Conservation (phyloP, 352 stramenopile species). For the Globisporangium viniferum region DNA sequence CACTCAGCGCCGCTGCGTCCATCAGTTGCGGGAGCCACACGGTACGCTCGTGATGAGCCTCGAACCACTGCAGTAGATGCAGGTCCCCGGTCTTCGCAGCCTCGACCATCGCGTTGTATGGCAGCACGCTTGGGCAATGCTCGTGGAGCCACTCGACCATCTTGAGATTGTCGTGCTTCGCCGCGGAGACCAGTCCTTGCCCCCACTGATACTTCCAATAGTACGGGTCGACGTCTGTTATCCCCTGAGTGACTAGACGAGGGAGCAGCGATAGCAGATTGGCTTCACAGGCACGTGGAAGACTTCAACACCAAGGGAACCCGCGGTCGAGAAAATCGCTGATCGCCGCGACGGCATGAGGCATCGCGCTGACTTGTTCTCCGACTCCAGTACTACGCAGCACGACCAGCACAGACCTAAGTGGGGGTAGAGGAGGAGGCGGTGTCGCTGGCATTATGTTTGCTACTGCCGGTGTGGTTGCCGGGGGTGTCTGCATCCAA, state of each 20-base stretch:
- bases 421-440: neutral
- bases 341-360: neutral
- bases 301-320: neutral
- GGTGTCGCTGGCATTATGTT: neutral
- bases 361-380: neutral
- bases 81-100: neutral
- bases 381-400: neutral
- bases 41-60: neutral
- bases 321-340: neutral
- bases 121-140: neutral
- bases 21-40: neutral
- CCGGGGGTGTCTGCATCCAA: too few relatives aligned
- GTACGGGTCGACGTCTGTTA: neutral
- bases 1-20: neutral
- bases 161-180: neutral
- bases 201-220: neutral
- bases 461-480: too few relatives aligned
- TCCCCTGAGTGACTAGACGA: neutral
- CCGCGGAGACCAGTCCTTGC: neutral
- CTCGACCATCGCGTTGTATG: neutral
- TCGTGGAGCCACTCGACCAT: conserved; percentile 5
- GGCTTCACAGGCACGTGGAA: neutral
- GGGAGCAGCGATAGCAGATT: neutral
- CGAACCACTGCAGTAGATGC: neutral
- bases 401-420: neutral